Evolutionary conservation across 2,329 filamentous ascomycete species (phyloP).

Genomic region (Alternaria sp.): DNA sequence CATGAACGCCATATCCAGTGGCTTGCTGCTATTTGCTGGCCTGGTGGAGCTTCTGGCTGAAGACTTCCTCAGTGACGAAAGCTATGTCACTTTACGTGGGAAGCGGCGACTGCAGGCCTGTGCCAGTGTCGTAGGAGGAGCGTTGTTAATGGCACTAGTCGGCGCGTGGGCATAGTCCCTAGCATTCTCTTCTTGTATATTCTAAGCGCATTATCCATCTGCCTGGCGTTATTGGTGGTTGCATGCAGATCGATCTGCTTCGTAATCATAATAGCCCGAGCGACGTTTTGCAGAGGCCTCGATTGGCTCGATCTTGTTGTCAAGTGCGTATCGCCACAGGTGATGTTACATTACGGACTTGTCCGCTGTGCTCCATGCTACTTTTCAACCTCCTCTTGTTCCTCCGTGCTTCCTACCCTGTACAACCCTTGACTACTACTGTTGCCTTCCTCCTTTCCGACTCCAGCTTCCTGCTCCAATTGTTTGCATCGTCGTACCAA

Average conservation of each 20-base stretch:
- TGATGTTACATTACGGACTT: conserved; percentile 1
- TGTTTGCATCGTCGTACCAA: conserved; percentile 75
- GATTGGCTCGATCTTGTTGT: background rate
- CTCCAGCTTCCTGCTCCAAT: conserved; percentile 60
- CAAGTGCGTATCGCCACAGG: background rate
- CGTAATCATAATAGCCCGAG: conserved; percentile 15
- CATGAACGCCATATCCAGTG: conserved; percentile 61
- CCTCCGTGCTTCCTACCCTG: conserved; percentile 61
- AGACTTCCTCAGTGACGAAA: conserved; percentile 68
- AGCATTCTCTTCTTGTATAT: background rate
- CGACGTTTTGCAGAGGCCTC: conserved; percentile 8
- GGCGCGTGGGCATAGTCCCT: conserved; percentile 67
- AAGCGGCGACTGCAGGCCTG: conserved; percentile 69
- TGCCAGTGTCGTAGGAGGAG: conserved; percentile 67
- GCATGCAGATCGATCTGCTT: conserved; percentile 15
- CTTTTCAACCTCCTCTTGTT: conserved; percentile 69
- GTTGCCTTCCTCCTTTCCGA: conserved; percentile 26
- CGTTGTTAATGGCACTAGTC: conserved; percentile 71
- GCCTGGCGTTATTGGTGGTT: conserved; percentile 15
- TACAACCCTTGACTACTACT: conserved; percentile 48
- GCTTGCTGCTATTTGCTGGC: conserved; percentile 60
- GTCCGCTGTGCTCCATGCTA: conserved; percentile 11
- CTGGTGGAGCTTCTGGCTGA: conserved; percentile 61
- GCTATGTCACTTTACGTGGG: conserved; percentile 68
- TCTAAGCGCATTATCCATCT: conserved; percentile 13